These are phyloP conservation scores for Eragrostis curvula DNA, from an alignment of 176 grass and related monocot species.

Conservation along the genomic window DNA sequence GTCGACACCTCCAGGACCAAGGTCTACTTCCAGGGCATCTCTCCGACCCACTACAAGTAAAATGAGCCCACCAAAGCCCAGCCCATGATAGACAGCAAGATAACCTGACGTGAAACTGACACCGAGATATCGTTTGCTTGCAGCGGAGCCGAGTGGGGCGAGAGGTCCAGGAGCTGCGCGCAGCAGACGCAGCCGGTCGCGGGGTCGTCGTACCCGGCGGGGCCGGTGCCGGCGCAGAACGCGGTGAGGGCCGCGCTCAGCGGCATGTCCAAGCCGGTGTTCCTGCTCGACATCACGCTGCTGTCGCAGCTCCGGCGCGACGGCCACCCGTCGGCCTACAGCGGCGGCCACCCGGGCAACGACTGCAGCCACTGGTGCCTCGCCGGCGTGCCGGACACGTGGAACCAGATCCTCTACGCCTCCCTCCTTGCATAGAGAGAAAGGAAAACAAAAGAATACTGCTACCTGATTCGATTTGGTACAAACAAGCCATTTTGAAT, in stretches of 20 bases:
- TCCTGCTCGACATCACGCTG: conserved; percentile 89
- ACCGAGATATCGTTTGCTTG: not conserved
- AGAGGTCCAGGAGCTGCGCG: conserved; percentile 55
- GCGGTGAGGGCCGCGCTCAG: conserved; percentile 59
- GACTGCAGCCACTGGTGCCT: conserved; percentile 99
- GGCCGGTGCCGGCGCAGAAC: conserved; percentile 54
- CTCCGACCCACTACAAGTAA: conserved; percentile 91
- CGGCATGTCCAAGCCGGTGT: conserved; percentile 75
- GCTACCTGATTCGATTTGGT: not conserved
- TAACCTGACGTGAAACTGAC: too few relatives aligned
- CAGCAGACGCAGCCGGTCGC: conserved; percentile 62
- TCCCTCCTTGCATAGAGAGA: conserved; percentile 41
- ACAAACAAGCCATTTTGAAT: not conserved
- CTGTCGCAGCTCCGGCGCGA: conserved; percentile 94
- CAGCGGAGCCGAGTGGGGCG: conserved; percentile 81
- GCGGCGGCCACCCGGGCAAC: conserved; percentile 74
- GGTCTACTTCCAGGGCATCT: conserved; percentile 95
- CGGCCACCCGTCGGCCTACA: conserved; percentile 81
- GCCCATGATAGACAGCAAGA: not conserved
- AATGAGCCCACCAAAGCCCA: not conserved
- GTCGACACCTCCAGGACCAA: conserved; percentile 67
- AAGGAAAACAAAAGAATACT: not conserved
- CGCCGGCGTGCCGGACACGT: conserved; percentile 85
- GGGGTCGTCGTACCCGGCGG: conserved; percentile 66
- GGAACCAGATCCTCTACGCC: conserved; percentile 94